Evolutionary conservation across 2,329 filamentous ascomycete genomes (phyloP), one percentile per base, ranked within the genome.

Genomic region (Colletotrichum graminicola): DNA sequence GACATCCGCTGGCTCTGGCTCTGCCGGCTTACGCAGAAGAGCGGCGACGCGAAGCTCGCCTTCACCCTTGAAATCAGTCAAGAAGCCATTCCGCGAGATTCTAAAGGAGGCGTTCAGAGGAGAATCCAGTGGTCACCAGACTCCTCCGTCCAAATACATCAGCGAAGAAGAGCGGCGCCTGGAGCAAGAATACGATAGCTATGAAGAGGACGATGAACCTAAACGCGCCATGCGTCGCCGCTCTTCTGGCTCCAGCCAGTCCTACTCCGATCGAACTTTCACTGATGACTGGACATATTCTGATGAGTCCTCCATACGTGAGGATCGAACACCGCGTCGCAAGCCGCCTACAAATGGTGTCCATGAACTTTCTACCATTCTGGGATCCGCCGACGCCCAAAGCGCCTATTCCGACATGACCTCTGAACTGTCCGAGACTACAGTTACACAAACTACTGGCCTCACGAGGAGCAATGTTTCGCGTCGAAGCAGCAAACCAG

Each of bases 41-140:
- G 83, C 84, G 54, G 89, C 90, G 29, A 90, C 86, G 39, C 85
- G 88, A 74, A 83, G 77, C 69, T 76, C 82, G 2, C 81, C 86
- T 1, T 85, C 87, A 7, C 85, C 88, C 0, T 64, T 84, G 8
- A 90, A 87, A 76, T 73, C 82, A 0, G 79, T 76, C 2, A 90
- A 87, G 76, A 84, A 83, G 45, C 86, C 86, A 0, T 83, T 91
- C 65, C 84, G 89, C 29, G 89, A 90, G 51, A 85, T 86, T 56
- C 79, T 92, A 11, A 88, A 87, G 65, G 89, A 90, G 72, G 90
- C 89, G 4, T 91, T 92, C 75, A 85, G 86, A 49, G 90, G 90
- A 39, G 89, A 91, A 76, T 91, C 89, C 2, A 84, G 79, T 3
- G 82, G 82, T 12, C 82, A 85, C 69, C 80, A 81, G 26, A 80